These are phyloP conservation scores for Aureobasidium vineae DNA, from an alignment of 2,329 filamentous ascomycete species.

Conservation along the genomic window DNA sequence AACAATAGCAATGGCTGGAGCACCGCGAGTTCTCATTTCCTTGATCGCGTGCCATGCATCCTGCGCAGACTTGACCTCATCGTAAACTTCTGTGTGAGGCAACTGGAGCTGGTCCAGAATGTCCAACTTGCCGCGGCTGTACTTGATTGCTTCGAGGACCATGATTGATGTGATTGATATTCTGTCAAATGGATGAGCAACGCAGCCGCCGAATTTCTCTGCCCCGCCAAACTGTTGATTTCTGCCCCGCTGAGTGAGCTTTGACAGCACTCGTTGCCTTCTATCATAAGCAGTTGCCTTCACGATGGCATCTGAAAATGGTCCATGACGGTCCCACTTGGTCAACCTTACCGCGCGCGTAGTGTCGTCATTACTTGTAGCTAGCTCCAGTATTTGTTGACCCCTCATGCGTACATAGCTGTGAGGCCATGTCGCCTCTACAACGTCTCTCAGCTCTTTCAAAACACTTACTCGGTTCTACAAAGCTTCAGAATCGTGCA, in stretches of 20 bases:
- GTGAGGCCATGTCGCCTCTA: conserved; percentile 14
- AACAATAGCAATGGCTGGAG: conserved; percentile 97
- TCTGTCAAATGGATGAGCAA: background rate
- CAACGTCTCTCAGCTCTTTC: conserved; percentile 19
- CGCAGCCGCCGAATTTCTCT: background rate
- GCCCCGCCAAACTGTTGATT: conserved; percentile 5
- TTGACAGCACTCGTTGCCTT: background rate
- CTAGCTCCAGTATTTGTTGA: conserved; percentile 24
- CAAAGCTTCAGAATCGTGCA: background rate
- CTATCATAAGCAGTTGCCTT: background rate
- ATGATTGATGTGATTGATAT: conserved; percentile 34
- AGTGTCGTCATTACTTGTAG: conserved; percentile 18
- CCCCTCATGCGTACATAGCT: conserved; percentile 13
- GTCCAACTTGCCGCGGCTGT: conserved; percentile 66
- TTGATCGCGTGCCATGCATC: conserved; percentile 82
- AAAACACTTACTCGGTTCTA: background rate
- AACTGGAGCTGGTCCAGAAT: conserved; percentile 82
- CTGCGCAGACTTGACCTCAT: conserved; percentile 65
- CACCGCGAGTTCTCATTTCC: conserved; percentile 75
- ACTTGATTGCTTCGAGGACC: conserved; percentile 75
- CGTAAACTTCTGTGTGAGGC: conserved; percentile 77
- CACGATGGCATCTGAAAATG: background rate
- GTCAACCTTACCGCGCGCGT: background rate
- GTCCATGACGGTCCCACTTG: background rate
- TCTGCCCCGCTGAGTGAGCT: background rate